Conservation (phyloP, 768 basidiomycete species). For the Kwoniella dejecticola region DNA sequence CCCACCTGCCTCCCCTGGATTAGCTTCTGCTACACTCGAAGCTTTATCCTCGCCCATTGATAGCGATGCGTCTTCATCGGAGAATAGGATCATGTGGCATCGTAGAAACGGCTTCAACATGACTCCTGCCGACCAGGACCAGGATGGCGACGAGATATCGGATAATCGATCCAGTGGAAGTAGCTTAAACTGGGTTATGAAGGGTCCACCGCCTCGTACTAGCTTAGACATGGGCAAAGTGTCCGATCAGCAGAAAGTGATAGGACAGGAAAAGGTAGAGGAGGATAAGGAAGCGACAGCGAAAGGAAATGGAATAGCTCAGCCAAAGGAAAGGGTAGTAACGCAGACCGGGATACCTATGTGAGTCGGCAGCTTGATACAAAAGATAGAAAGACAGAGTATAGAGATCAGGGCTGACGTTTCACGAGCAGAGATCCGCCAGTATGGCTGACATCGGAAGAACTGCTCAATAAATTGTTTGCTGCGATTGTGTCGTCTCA, state of each 20-base stretch:
- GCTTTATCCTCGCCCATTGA: conserved; percentile 28
- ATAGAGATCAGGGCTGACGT: not conserved
- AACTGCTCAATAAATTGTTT: conserved; percentile 33
- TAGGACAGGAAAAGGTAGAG: not conserved
- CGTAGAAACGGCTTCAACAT: conserved; percentile 17
- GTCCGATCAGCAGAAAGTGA: not conserved
- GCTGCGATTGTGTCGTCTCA: conserved; percentile 33
- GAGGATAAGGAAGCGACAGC: not conserved
- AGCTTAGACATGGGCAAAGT: conserved; percentile 2
- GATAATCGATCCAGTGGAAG: conserved; percentile 28
- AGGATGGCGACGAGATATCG: conserved; percentile 16
- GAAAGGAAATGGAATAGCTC: not conserved
- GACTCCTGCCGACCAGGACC: conserved; percentile 1
- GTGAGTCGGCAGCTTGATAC: not conserved
- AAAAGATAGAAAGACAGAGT: not conserved
- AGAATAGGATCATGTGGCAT: conserved; percentile 36
- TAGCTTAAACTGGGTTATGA: conserved; percentile 40
- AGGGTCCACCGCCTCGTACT: conserved; percentile 2
- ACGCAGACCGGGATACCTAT: conserved; percentile 1
- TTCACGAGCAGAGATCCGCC: conserved; percentile 14
- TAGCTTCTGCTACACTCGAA: conserved; percentile 14
- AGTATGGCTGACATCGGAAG: conserved; percentile 23
- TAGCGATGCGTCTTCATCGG: conserved; percentile 33
- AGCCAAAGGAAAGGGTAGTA: not conserved
- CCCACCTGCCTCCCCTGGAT: conserved; percentile 2